These are phyloP conservation scores for Inga leiocalycina DNA, from an alignment of 306 rosid species.

Conservation along the genomic window DNA sequence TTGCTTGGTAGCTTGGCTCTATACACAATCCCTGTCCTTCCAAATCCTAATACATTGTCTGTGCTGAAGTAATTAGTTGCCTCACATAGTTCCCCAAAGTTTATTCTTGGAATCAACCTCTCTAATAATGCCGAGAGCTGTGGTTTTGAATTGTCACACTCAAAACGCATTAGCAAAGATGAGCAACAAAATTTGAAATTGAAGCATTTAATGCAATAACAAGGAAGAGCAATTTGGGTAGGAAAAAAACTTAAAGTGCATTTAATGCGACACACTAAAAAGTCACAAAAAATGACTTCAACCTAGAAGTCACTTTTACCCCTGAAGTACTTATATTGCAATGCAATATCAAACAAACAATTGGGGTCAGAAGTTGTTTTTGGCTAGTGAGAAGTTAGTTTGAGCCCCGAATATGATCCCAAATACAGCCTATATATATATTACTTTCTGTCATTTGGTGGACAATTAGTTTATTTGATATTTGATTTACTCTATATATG, in stretches of 20 bases:
- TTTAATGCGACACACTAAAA: no score
- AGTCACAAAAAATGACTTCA: no score
- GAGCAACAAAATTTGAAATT: neutral
- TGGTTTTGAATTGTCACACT: neutral
- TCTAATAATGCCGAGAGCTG: conserved; percentile 40
- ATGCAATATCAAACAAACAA: no score
- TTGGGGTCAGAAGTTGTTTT: no score
- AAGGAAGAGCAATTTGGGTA: no score
- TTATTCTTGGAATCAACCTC: conserved; percentile 28
- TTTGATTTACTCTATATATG: neutral
- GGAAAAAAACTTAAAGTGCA: no score
- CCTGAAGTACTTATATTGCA: no score
- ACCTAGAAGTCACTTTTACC: no score
- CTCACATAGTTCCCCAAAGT: conserved; percentile 31
- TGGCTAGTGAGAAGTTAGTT: no score
- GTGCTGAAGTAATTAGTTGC: conserved; percentile 40
- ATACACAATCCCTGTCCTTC: conserved; percentile 47
- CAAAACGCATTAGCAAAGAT: neutral
- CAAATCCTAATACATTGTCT: conserved; percentile 35
- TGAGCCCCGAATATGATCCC: no score
- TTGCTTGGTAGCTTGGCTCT: conserved; percentile 35
- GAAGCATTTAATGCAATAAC: neutral
- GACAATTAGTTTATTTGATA: neutral
- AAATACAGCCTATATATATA: neutral
- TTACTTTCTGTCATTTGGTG: neutral